Evolutionary conservation across 257 asterid species (phyloP).

Genomic region (Paulownia fortunei): DNA sequence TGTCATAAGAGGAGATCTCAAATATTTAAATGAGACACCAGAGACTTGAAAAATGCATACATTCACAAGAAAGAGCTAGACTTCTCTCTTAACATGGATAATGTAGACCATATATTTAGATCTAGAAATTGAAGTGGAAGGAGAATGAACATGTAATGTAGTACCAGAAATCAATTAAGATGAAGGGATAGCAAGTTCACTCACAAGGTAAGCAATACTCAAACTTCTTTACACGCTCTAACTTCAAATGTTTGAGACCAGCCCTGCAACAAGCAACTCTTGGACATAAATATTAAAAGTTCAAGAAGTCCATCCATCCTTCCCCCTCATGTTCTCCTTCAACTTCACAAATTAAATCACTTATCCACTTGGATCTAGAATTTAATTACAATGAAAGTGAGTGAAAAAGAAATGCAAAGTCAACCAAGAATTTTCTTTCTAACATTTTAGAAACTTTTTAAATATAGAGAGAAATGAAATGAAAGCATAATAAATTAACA

Average conservation of each 20-base stretch:
- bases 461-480: not conserved
- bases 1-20: not conserved
- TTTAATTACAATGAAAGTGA: not conserved
- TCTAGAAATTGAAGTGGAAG: not conserved
- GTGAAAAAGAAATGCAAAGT: not conserved
- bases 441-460: not conserved
- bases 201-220: conserved; percentile 90
- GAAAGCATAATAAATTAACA: not conserved
- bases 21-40: not conserved
- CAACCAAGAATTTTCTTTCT: not conserved
- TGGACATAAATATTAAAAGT: not conserved
- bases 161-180: not conserved
- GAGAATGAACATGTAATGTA: not conserved
- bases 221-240: conserved; percentile 77
- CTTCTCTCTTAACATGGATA: conserved; percentile 46
- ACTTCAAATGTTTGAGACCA: conserved; percentile 74
- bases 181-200: conserved; percentile 35
- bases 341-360: not conserved
- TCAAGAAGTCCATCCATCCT: too few relatives aligned
- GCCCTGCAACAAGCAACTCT: conserved; percentile 61
- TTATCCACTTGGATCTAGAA: not conserved
- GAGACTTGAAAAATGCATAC: not conserved
- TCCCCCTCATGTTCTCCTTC: not conserved
- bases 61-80: conserved; percentile 51
- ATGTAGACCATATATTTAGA: conserved; percentile 11